Base-by-base conservation (phyloP, 176 grass and related monocot genomes). In the Miscanthus lutarioriparius region DNA sequence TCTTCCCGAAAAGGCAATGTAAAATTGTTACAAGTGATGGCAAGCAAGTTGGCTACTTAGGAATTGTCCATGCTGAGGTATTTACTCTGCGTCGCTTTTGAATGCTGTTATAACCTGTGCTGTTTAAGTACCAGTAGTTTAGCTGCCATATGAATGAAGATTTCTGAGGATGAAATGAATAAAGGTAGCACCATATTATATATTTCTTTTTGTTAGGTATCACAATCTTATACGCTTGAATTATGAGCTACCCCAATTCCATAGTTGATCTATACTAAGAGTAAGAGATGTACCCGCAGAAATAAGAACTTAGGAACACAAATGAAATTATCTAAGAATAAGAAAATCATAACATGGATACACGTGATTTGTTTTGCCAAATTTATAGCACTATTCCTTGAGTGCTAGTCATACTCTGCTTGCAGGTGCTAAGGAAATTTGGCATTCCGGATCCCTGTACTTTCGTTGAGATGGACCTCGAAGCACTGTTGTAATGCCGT, bases 11-110 rank as follows among this genome's bases (percentile, higher is more conserved):
- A 75, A 95, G 93, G 69, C 96, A 99, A 77, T 95, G 96, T 70
- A 94, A 87, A 73, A 91, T 96, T 64, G 82, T 91, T 53, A 91
- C 38, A 33, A 82, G 89, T 44, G 75, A 80, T 62, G 96, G 84
- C 32, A 99, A 76, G 84, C 82, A 95, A 64, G 88, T 99, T 67
- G 93, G 96, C 76, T 87, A 94, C 74, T 86, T 96, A 43, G 96
- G 96, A 81, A 82, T 99, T 80, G 91, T 96, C 76, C 89, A 96
- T 82, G 87, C 96, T 48, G 82, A 87, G 96, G 96, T 99, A 91
- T 41, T 80, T 74, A 35, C 51, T 75, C 32, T 27, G 54, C 54
- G 43, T 28, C 12, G 27, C 53, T 82, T 22, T 41, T 26, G 22
- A 43, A 49, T 70, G 22, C 39, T 4, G 44, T 26, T 54, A 43